phyloP scores from a whole-genome alignment of 345 rosid genomes.

The Geranium brycei region DNA sequence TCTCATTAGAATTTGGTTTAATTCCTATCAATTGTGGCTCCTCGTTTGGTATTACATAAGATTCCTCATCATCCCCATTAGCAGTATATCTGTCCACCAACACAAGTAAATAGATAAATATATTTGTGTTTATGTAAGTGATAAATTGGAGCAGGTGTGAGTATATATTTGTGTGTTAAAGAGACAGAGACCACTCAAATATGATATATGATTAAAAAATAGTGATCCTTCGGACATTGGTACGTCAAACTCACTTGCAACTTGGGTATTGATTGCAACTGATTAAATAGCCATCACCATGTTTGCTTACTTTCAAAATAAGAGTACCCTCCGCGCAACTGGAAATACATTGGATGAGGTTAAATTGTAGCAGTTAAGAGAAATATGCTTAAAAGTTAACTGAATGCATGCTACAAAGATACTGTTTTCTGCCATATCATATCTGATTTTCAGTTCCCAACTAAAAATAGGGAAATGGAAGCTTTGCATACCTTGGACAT shows the following conservation, averaged over 20 bases:
- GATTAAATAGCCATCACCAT: slow-evolving; percentile 79
- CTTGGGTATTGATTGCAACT: slow-evolving; percentile 85
- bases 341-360: slow-evolving; percentile 10
- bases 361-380: too few relatives aligned
- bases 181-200: background rate
- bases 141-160: background rate
- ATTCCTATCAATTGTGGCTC: slow-evolving; percentile 80
- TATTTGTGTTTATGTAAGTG: background rate
- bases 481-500: slow-evolving; percentile 56
- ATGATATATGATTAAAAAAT: background rate
- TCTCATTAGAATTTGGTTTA: slow-evolving; percentile 71
- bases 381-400: too few relatives aligned
- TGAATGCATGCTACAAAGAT: too few relatives aligned
- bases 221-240: background rate
- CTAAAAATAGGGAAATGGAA: background rate
- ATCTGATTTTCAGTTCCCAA: background rate
- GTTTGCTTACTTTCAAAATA: slow-evolving; percentile 73
- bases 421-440: background rate
- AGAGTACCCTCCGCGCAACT: slow-evolving; percentile 84
- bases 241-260: slow-evolving; percentile 67
- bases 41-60: slow-evolving; percentile 30
- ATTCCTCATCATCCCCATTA: slow-evolving; percentile 65
- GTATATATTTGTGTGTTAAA: background rate
- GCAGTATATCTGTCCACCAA: slow-evolving; percentile 57
- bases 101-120: background rate